Evolutionary conservation across 495 filamentous ascomycete species (phyloP), one percentile per base, ranked within the genome.

Genomic region (Lasiosphaeria hispida): DNA sequence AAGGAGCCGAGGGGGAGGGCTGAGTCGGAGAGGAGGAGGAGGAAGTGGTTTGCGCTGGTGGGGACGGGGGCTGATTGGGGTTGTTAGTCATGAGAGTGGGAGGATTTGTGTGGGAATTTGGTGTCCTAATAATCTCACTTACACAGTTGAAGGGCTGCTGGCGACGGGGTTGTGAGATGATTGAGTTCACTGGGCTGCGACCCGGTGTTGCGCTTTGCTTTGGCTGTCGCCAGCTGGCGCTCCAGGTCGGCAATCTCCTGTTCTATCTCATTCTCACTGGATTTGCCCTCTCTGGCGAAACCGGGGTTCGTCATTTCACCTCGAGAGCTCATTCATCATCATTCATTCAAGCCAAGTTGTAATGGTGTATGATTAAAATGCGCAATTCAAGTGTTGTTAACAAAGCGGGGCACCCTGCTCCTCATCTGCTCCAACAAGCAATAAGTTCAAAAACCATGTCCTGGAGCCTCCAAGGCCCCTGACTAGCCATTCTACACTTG

Each of bases 1-100:
- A 99, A 99, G 40, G 92, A 95, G 65, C 95, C 95, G 0, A 99
- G 79, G 7, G 94, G 94, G 7, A 99, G 86, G 38, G 94, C 94
- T 7, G 94, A 96, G 80, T 99, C 94, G 36, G 94, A 88, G 63
- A 99, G 87, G 10, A 97, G 84, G 49, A 97, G 86, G 59, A 97
- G 87, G 55, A 90, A 83, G 74, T 97, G 94, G 33, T 79, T 75
- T 0, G 73, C 58, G 34, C 35, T 33, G 36, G 40, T 45, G 53
- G 50, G 13, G 3, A 37, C 39, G 41, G 48, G 39, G 38, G n/a
- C 36, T 39, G 38, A 35, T 42, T 11, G 19, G 41, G 4, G 10
- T 17, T 11, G 13, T 10, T 36, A n/a, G 6, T 38, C 6, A 17
- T 3, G 39, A n/a, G 39, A 34, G 18, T 19, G 11, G 41, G 1